Evolutionary conservation across 441 rosid genomes (phyloP), one percentile per base, ranked within the genome.

Genomic region (Viola pubescens): DNA sequence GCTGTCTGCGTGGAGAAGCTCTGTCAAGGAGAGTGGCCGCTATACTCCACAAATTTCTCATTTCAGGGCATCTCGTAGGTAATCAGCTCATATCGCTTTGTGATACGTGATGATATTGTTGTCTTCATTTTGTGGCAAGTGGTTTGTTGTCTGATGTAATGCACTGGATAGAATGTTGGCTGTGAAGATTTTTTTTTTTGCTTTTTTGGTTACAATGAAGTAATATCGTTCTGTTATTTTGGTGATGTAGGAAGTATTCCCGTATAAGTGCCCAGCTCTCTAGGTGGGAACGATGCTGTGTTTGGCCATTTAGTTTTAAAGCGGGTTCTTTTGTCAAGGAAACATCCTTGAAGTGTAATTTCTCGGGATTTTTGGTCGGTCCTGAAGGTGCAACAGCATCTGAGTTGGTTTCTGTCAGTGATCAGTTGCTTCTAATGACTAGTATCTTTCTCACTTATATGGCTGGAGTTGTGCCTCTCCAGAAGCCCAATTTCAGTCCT

Each of bases 401-500:
- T 26, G 86, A 79, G 54, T 84, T 79, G 81, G 69, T 88, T 44
- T 75, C 86, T 59, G 51, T 79, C 3, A 77, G 77, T 52, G 82
- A 92, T 69, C 98, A 86, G 75, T 76, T 85, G 68, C 96, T 89
- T 61, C 63, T 92, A 44, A 63, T 81, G 72, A 65, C 84, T 43
- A 82, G 91, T 72, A 76, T 92, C 58, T 80, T 85, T 68, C 96
- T 92, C 44, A 83, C 97, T 0, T 87, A 84, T 65, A 56, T 83
- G 79, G 96, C 94, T 63, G 95, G 98, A 68, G 94, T 86, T 54
- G 67, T 89, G 68, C 91, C 97, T 52, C 14, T 70, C 66, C 73
- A 62, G 66, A 78, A 70, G 52, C 69, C 84, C 9, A 52, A 54
- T 67, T 70, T 62, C 65, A 59, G 75, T 62, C 56, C 76, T 10